These are phyloP conservation scores for Fusarium succisae DNA, from an alignment of 2,329 filamentous ascomycete species.

Conservation along the genomic window DNA sequence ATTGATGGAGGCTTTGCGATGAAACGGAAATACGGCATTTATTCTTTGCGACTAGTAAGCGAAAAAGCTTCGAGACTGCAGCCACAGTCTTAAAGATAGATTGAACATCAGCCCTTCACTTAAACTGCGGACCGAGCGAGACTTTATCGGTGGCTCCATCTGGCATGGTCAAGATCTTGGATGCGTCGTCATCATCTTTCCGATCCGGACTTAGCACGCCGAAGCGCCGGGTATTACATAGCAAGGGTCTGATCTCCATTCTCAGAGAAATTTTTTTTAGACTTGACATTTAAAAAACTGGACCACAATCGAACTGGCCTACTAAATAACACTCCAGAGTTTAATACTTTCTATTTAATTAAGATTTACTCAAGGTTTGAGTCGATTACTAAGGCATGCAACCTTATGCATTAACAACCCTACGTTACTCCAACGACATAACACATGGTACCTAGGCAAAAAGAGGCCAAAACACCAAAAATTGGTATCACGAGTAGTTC, in stretches of 20 bases:
- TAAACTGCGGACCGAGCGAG: not conserved
- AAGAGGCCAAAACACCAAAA: conserved; percentile 22
- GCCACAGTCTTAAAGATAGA: conserved; percentile 7
- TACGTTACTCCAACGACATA: not conserved
- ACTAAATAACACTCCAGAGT: not conserved
- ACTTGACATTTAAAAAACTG: not conserved
- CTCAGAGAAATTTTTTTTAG: not conserved
- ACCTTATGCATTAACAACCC: not conserved
- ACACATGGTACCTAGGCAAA: not conserved
- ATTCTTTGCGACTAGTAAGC: not conserved
- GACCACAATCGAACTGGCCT: not conserved
- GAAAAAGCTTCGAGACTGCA: not conserved
- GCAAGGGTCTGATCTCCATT: not conserved
- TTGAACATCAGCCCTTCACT: not conserved
- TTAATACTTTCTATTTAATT: not conserved
- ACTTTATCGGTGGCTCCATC: conserved; percentile 12
- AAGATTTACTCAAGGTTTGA: not conserved
- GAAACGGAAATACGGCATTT: not conserved
- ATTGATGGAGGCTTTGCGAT: not conserved
- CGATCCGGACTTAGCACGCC: conserved; percentile 1
- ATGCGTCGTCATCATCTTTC: conserved; percentile 23
- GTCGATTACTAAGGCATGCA: not conserved
- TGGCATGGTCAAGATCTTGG: not conserved
- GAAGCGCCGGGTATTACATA: not conserved
- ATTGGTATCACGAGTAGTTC: not conserved